phyloP scores from a whole-genome alignment of 225 moss, liverwort and hornwort genomes.

The Pseudisothecium myosuroides region DNA sequence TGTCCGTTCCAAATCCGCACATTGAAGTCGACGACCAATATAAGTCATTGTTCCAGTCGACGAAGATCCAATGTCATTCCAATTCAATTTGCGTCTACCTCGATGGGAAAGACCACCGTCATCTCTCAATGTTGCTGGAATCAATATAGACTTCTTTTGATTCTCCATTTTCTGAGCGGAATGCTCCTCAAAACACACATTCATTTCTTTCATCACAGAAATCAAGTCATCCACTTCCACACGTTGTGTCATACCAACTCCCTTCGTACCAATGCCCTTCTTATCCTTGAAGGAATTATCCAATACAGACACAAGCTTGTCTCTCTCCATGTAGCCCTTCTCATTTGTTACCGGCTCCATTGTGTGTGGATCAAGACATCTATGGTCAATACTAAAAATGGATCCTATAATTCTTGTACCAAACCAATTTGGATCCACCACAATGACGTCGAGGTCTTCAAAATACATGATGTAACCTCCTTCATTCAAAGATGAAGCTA shows the following conservation, averaged over 20 bases:
- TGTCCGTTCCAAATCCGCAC: not conserved
- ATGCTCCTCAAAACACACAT: not conserved
- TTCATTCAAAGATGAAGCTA: not conserved
- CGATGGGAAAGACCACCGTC: not conserved
- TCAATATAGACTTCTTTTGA: not conserved
- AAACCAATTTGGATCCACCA: not conserved
- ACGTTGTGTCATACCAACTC: accelerated
- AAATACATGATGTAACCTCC: not conserved
- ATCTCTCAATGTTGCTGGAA: not conserved
- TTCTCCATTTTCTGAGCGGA: accelerated
- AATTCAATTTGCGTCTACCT: not conserved
- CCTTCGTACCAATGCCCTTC: not conserved
- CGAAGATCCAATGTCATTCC: not conserved
- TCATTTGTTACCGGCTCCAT: not conserved
- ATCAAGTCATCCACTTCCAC: not conserved
- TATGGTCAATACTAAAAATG: not conserved
- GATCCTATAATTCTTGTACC: not conserved
- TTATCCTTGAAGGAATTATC: not conserved
- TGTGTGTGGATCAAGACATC: not conserved
- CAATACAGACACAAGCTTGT: not conserved
- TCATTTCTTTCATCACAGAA: not conserved
- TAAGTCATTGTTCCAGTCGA: accelerated
- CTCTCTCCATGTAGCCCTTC: not conserved
- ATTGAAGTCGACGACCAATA: not conserved
- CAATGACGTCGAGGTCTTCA: not conserved